Evolutionary conservation across 371 early-diverging fungal genomes (phyloP).

Genomic region (Apophysomyces elegans): DNA sequence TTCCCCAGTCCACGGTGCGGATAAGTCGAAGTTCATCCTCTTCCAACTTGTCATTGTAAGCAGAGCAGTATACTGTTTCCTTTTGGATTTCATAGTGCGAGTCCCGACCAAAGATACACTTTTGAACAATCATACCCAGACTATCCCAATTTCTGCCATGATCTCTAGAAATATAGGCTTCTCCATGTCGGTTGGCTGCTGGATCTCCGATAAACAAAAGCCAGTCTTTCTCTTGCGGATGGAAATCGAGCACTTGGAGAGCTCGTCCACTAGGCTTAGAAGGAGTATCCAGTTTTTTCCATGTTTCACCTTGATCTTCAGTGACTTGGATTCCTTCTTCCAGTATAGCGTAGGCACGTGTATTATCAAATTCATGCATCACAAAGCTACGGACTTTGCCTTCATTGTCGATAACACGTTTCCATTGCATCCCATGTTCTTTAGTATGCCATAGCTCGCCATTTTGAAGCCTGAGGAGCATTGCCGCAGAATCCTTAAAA

Average conservation of each 20-base stretch:
- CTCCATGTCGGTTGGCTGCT: constrained; percentile 58
- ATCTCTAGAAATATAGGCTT: constrained; percentile 70
- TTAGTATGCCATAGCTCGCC: constrained; percentile 67
- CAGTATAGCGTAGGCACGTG: constrained; percentile 67
- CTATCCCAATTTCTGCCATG: constrained; percentile 76
- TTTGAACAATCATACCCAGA: constrained; percentile 82
- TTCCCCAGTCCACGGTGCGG: constrained; percentile 54
- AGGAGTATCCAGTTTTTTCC: constrained; percentile 64
- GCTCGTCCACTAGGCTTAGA: constrained; percentile 61
- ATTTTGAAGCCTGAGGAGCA: constrained; percentile 57
- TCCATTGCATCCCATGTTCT: constrained; percentile 73
- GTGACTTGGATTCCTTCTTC: constrained; percentile 65
- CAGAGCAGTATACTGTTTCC: constrained; percentile 74
- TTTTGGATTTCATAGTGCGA: constrained; percentile 64
- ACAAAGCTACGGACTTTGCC: constrained; percentile 36
- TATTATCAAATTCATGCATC: constrained; percentile 61
- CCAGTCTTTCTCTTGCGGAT: constrained; percentile 82
- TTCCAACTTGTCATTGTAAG: constrained; percentile 64
- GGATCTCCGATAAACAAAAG: constrained; percentile 74
- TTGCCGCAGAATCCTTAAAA: constrained; percentile 59
- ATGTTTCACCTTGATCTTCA: constrained; percentile 69
- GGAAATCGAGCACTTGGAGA: constrained; percentile 75
- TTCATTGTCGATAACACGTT: constrained; percentile 43
- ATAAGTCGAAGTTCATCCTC: constrained; percentile 57
- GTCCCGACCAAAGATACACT: constrained; percentile 87